Base-by-base conservation (phyloP, 805 yeast genomes). In the Teunomyces tritomae region DNA sequence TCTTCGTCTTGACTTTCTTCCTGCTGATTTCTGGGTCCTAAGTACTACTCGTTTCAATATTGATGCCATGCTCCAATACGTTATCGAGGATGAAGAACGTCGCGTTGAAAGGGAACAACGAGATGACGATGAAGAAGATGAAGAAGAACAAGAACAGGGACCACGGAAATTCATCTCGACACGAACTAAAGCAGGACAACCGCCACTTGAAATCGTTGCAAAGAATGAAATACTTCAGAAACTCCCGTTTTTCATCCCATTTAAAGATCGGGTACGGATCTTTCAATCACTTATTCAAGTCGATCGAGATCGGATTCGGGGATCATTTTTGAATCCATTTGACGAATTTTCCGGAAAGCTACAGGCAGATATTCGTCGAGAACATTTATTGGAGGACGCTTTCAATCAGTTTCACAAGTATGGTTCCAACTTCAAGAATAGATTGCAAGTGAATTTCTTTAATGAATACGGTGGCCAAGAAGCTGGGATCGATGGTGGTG, bases 401-500 rank as follows among this genome's bases (percentile, higher is more conserved):
- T 87, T 73, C 59, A 68, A 74, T 1, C 74, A 73, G 5, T 85
- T 85, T 58, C 76, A 78, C 28, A 65, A 70, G 2, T 56, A 58
- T 8, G 89, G 90, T 0, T 57, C 71, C 1, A 67, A 68, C 3
- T 78, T 91, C 62, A 89, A 87, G 57, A 60, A 75, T 7, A 74
- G 72, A 30, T 63, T 91, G 8, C 70, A 78, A 1, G 89, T 94
- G 1, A 76, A 76, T 11, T 90, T 94, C 59, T 70, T 71, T 32
- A 87, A 88, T 57, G 79, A 85, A 47, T 80, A 53, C 66, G 96
- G 91, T 1, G 71, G 69, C 11, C 78, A 72, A 30, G 98, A 92
- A 62, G 89, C 84, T 0, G 99, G 99, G 1, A 85, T 92, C 37
- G 99, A 92, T 64, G 99, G 99, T 6, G 99, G 98, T 9, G 99